phyloP scores from a whole-genome alignment of 495 filamentous ascomycete genomes.

The Aspergillus conjunctus region DNA sequence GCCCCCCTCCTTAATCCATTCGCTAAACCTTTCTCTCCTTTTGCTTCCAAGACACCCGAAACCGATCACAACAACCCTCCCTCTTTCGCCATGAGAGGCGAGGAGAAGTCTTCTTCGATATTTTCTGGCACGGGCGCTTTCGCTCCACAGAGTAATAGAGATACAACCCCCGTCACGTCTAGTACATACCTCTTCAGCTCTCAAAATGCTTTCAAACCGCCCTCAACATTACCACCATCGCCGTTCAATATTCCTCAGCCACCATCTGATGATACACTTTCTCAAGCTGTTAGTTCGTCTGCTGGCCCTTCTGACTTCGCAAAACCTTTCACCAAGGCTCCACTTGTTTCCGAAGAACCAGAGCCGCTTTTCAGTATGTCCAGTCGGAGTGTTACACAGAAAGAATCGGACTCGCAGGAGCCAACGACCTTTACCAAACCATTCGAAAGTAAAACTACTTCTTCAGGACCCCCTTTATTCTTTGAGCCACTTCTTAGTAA shows the following conservation, averaged over 20 bases:
- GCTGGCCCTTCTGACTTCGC: constrained; percentile 22
- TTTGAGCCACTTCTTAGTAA: background rate
- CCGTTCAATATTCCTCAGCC: constrained; percentile 16
- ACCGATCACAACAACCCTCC: background rate
- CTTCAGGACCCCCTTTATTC: background rate
- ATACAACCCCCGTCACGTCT: background rate
- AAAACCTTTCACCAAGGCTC: constrained; percentile 4
- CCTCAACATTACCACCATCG: constrained; percentile 8
- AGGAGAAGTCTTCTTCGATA: background rate
- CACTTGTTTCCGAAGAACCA: constrained; percentile 2
- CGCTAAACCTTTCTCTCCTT: constrained; percentile 22
- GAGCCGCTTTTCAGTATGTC: constrained; percentile 18
- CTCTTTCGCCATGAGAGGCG: background rate
- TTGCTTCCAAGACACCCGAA: constrained; percentile 18
- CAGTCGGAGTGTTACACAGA: background rate
- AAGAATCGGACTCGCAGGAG: background rate
- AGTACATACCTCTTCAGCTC: constrained; percentile 3
- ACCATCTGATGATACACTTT: constrained; percentile 9
- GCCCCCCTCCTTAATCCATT: constrained; percentile 25
- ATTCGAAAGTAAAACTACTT: background rate
- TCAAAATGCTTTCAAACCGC: constrained; percentile 3
- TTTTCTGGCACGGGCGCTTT: background rate
- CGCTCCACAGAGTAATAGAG: constrained; percentile 2
- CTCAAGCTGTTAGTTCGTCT: constrained; percentile 18
- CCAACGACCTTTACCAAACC: too few species aligned